A percentile compares a stretch with the other conserved stretches of the same genome.
phyloP scores from a whole-genome alignment of 306 rosid genomes.

The Ochetophila trinervis region DNA sequence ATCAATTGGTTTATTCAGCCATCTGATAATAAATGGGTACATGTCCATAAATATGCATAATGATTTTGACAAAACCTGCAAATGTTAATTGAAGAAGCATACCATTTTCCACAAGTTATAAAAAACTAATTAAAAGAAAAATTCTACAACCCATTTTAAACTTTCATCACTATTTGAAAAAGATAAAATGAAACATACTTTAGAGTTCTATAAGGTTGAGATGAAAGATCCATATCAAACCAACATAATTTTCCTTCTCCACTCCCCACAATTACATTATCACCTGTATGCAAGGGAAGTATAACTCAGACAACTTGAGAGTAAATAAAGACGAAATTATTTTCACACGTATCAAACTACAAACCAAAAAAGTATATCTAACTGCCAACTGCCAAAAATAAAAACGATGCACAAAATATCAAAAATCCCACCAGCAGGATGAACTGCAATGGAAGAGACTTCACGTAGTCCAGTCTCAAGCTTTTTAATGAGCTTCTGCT shows the following conservation, averaged over 20 bases:
- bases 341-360: neutral
- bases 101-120: too few relatives aligned
- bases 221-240: conserved; percentile 98
- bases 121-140: too few relatives aligned
- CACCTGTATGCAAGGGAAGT: conserved; percentile 54
- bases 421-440: conserved; percentile 72
- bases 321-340: conserved; percentile 4
- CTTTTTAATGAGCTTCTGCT: conserved; percentile 56
- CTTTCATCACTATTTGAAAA: neutral
- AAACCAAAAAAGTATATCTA: neutral
- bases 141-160: too few relatives aligned
- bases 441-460: conserved; percentile 81
- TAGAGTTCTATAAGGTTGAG: conserved; percentile 69
- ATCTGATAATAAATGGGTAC: too few relatives aligned
- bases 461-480: conserved; percentile 88
- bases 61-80: too few relatives aligned
- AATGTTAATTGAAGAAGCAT: too few relatives aligned
- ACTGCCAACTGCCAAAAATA: neutral
- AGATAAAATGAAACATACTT: conserved; percentile 39
- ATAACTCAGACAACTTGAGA: conserved; percentile 5
- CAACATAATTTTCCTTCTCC: conserved; percentile 93
- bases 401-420: conserved; percentile 1
- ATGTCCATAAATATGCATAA: too few relatives aligned
- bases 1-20: too few relatives aligned
- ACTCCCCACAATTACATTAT: conserved; percentile 93